Evolutionary conservation across 2,329 filamentous ascomycete genomes (phyloP).

Genomic region (Ophidiomyces ophidiicola): DNA sequence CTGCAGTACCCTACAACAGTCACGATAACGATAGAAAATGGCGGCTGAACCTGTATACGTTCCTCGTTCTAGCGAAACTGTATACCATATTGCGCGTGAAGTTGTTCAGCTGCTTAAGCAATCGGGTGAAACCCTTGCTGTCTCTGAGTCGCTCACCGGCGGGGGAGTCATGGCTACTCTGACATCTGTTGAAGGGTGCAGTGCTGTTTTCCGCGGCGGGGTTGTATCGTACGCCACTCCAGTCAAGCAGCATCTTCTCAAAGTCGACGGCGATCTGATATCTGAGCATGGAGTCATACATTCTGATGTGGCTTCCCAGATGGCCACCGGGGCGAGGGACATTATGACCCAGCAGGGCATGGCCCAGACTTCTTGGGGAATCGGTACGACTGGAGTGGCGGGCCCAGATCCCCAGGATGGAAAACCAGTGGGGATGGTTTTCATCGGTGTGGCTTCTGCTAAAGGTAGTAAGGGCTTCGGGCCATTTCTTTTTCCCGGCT

Average conservation of each 20-base stretch:
- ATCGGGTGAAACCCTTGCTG: constrained; percentile 7
- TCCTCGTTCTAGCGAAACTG: constrained; percentile 10
- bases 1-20: no score
- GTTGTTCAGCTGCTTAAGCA: constrained; percentile 10
- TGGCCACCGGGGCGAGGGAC: constrained; percentile 8
- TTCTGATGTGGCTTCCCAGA: constrained; percentile 9
- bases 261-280: constrained; percentile 10
- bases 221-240: constrained; percentile 11
- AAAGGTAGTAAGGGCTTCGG: constrained; percentile 8
- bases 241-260: constrained; percentile 10
- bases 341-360: constrained; percentile 7
- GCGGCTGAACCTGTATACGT: constrained; percentile 1
- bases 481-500: constrained; percentile 9
- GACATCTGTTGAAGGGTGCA: constrained; percentile 10
- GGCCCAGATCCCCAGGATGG: constrained; percentile 10
- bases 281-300: constrained; percentile 10
- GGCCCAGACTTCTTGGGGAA: constrained; percentile 8
- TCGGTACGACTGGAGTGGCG: constrained; percentile 10
- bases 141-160: constrained; percentile 11
- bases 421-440: constrained; percentile 11
- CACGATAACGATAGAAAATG: no score
- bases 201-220: constrained; percentile 10
- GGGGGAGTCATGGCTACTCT: constrained; percentile 9
- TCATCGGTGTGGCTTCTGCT: constrained; percentile 10
- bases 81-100: constrained; percentile 8